A percentile compares a stretch with the other conserved stretches of the same genome.
phyloP scores from a whole-genome alignment of 768 basidiomycete genomes.

The Boletus reticulatus region DNA sequence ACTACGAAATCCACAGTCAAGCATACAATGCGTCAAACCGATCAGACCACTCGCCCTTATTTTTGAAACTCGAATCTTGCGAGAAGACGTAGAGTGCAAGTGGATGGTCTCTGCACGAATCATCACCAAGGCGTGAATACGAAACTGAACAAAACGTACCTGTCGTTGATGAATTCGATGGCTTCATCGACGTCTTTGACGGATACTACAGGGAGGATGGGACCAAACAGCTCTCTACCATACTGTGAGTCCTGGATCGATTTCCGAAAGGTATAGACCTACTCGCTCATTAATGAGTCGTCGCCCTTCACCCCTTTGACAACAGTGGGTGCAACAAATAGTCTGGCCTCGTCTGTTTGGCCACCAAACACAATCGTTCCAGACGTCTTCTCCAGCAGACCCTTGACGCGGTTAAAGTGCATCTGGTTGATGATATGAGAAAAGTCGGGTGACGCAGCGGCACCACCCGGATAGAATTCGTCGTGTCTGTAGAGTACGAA shows the following conservation, averaged over 20 bases:
- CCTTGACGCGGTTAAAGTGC: conserved; percentile 60
- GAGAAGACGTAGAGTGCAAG: conserved; percentile 79
- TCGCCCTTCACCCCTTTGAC: conserved; percentile 58
- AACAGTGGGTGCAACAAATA: conserved; percentile 72
- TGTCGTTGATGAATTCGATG: conserved; percentile 61
- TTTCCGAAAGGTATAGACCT: conserved; percentile 24
- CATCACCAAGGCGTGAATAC: neutral
- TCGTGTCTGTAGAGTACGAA: conserved; percentile 16
- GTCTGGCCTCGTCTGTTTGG: conserved; percentile 49
- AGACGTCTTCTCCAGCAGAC: conserved; percentile 60
- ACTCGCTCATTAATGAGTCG: conserved; percentile 81
- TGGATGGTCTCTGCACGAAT: conserved; percentile 58
- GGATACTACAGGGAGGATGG: conserved; percentile 71
- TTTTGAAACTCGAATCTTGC: conserved; percentile 52
- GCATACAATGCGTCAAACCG: neutral
- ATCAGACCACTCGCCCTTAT: conserved; percentile 46
- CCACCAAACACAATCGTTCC: conserved; percentile 70
- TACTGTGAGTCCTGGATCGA: neutral
- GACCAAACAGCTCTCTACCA: conserved; percentile 79
- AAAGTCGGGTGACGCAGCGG: conserved; percentile 43
- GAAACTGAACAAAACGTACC: conserved; percentile 35
- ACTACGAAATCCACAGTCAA: conserved; percentile 39
- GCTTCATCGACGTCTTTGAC: conserved; percentile 71
- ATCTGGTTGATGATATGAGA: conserved; percentile 50
- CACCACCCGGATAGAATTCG: conserved; percentile 41